These are phyloP conservation scores for Stephania yunnanensis DNA, from an alignment of 164 flowering plant species.

Conservation along the genomic window DNA sequence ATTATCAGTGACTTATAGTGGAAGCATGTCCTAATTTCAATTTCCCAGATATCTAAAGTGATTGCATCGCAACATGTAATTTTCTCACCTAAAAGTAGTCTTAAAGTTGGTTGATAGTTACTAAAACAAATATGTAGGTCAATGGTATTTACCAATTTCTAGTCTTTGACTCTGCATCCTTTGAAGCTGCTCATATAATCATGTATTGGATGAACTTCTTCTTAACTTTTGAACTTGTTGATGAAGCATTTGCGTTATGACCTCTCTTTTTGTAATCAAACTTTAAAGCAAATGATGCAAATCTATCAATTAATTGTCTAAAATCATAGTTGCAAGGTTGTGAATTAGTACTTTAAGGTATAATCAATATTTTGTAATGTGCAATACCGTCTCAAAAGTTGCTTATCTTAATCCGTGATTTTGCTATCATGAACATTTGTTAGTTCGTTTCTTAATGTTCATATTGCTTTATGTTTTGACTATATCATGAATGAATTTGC, in stretches of 20 bases:
- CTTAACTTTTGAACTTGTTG: neutral
- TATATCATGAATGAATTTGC: slow-evolving; percentile 24
- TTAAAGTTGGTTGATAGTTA: neutral
- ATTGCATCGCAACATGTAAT: no score
- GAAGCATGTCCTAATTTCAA: no score
- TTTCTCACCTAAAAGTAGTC: no score
- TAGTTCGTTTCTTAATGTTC: neutral
- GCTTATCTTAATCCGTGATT: neutral
- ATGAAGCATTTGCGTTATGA: neutral
- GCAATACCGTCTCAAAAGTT: neutral
- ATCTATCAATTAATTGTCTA: neutral
- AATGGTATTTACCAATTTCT: neutral
- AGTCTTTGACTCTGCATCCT: neutral
- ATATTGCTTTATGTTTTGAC: neutral
- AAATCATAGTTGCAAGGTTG: neutral
- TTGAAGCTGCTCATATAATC: neutral
- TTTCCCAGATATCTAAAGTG: no score
- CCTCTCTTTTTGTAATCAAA: neutral
- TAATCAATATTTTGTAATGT: neutral
- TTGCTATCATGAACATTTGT: neutral
- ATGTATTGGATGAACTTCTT: neutral
- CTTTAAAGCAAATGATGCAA: neutral
- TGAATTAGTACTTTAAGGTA: neutral
- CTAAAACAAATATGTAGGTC: neutral
- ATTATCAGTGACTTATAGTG: no score